Evolutionary conservation across 768 basidiomycete species (phyloP), one percentile per base, ranked within the genome.

Genomic region (Krasilnikovozyma curviuscula): DNA sequence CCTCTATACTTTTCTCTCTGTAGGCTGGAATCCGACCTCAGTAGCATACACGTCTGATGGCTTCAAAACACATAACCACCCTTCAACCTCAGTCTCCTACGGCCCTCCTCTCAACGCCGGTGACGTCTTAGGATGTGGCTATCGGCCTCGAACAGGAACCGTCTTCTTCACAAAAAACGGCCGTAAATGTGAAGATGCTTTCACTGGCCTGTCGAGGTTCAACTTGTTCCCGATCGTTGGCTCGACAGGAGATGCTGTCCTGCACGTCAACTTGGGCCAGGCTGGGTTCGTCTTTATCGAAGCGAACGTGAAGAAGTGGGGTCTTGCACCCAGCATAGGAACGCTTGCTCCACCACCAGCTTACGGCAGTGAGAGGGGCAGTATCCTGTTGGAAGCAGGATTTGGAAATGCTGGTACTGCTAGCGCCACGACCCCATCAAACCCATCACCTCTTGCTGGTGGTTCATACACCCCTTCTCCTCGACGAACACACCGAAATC

Each of bases 271-370:
- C 63, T 74, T 98, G 13, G 93, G 93, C 7, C 93, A 97, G 66
- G 80, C 84, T 5, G 93, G 93, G 5, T 98, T 98, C 62, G 93
- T 97, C 32, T 97, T 93, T 58, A 95, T 98, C 59, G 93, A 98
- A 67, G 93, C 93, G 29, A 95, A 98, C 61, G 93, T 98, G 54
- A 98, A 98, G 73, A 97, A 95, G 63, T 98, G 93, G 93, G 93
- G 93, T 16, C 67, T 97, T 28, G 93, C 93, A 29, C 93, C 93
- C 7, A 93, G 88, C 62, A 80, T 89, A 13, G 93, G 93, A 40
- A 97, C 93, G 0, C 72, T 97, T 9, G 91, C 91, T 1, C 93
- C 93, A 14, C 93, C 93, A 25, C 93, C 93, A 5, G 89, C 93
- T 0, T 97, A 97, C 65, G 93, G 93, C 16, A 86, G 83, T 57